Base-by-base conservation (phyloP, 345 rosid genomes). In the Murraya paniculata region DNA sequence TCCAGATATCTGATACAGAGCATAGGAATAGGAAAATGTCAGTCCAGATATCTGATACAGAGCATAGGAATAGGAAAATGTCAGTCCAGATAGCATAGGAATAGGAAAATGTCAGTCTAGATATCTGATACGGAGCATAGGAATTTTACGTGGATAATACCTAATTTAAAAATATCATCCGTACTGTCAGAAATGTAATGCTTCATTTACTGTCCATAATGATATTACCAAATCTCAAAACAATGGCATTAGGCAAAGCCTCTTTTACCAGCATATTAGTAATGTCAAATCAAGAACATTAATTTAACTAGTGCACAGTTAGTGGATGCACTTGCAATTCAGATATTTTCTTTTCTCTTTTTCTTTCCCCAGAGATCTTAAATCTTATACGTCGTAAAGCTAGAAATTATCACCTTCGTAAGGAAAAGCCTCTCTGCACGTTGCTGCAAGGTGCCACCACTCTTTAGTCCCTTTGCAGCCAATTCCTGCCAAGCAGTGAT, bases 391-490 rank as follows among this genome's bases (percentile, higher is more conserved):
- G 16, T 30, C 19, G 31, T 57, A 50, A 57, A 24, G 22, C 45
- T 24, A 36, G 65, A 27, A 35, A 16, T 64, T 35, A 64, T 57
- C 19, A 94, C 97, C 99, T 97, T 94, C 28, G 94, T 90, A 69
- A 94, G 92, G 84, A 97, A 90, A 77, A 97, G 95, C 89, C 98
- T 90, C 88, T 94, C 98, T 2, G 96, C 98, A 61, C 98, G 94
- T 86, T 91, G 98, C 87, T 90, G 92, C 64, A 84, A 82, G 33
- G 98, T 94, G 60, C 99, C 98, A 64, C 98, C 99, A 84, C 89
- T 85, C 84, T 94, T 97, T 77, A 97, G 85, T 82, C 98, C 98
- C 81, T 94, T 81, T 68, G 99, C 93, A 73, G 88, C 90, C 88
- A 93, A 84, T 53, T 92, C 98, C 98, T 93, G 83, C 70, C 53